Percentiles rank a stretch among this genome's conserved stretches.
Evolutionary conservation across 129 eudicot species (phyloP).

Genomic region (Lactuca sativa): DNA sequence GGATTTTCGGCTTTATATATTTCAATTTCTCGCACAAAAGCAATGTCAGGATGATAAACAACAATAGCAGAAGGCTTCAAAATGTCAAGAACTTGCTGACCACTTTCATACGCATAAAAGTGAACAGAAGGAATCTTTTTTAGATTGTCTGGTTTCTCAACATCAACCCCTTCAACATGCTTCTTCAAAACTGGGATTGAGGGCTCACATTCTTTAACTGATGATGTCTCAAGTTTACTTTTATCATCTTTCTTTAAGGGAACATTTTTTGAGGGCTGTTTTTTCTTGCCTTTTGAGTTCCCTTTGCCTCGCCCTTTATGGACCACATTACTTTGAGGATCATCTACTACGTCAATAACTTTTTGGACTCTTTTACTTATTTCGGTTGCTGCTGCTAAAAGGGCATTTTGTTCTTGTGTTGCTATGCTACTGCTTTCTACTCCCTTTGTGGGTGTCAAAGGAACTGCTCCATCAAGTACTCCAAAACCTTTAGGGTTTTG

Average conservation of each 20-base stretch:
- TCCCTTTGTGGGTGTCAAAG: constrained; percentile 54
- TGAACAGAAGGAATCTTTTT: constrained; percentile 69
- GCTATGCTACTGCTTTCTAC: constrained; percentile 67
- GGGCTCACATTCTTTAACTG: constrained; percentile 28
- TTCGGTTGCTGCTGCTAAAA: constrained; percentile 80
- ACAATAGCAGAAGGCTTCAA: constrained; percentile 76
- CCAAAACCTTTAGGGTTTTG: constrained; percentile 77
- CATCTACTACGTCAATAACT: constrained; percentile 37
- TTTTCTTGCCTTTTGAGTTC: constrained; percentile 42
- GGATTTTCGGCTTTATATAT: constrained; percentile 89
- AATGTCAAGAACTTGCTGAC: constrained; percentile 63
- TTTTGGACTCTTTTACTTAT: constrained; percentile 52
- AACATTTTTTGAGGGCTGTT: constrained; percentile 26
- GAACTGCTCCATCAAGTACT: constrained; percentile 64
- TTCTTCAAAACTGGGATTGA: constrained; percentile 38
- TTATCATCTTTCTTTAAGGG: constrained; percentile 26
- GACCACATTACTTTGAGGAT: constrained; percentile 29
- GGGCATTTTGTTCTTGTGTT: constrained; percentile 77
- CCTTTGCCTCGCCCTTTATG: constrained; percentile 42
- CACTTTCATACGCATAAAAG: constrained; percentile 81
- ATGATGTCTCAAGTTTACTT: constrained; percentile 24
- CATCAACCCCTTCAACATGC: constrained; percentile 39
- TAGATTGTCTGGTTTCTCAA: background rate
- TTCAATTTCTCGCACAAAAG: constrained; percentile 91
- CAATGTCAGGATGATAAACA: constrained; percentile 91